Base-by-base conservation (phyloP, 495 filamentous ascomycete genomes). In the Penicillium roqueforti region DNA sequence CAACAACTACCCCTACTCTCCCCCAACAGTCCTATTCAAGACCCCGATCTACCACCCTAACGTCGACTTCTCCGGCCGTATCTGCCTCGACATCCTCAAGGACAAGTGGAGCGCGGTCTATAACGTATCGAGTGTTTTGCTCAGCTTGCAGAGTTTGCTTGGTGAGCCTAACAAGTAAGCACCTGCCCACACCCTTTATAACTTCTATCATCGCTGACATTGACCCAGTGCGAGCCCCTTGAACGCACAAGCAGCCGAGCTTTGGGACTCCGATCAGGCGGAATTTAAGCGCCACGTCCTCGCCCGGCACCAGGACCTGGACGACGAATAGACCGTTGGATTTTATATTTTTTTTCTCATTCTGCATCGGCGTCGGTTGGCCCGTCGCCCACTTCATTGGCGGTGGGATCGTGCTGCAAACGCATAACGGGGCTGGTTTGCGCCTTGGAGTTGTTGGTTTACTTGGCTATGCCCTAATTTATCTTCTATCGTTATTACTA, bases 31-130 rank as follows among this genome's bases (percentile, higher is more conserved):
- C 14, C 79, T 96, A 36, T 96, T 93, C 80, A 91, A 87, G 68
- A 95, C 91, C 1, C 89, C 89, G 13, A 95, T 96, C 69, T 95
- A 92, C 73, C 91, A 96, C 61, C 91, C 91, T 22, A 96, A 96
- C 59, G 87, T 96, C 56, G 91, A 95, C 68, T 92, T 93, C 72
- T 91, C 90, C 7, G 91, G 90, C 36, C 82, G 89, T 49, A 95
- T 96, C 71, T 96, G 91, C 69, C 78, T 99, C 54, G 95, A 97
- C 70, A 99, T 99, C 61, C 76, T 99, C 47, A 96, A 96, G 78
- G 93, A 97, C 67, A 96, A 96, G 75, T 97, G 93, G 93, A 95
- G 90, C 57, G 86, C 86, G 18, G 89, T 92, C 13, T 95, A 96
- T 80, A 97, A 96, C 62, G 87, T 93, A 51, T 89, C 93, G 73